Evolutionary conservation across 164 flowering plant species (phyloP), one percentile per base, ranked within the genome.

Genomic region (Liquidambar formosana): DNA sequence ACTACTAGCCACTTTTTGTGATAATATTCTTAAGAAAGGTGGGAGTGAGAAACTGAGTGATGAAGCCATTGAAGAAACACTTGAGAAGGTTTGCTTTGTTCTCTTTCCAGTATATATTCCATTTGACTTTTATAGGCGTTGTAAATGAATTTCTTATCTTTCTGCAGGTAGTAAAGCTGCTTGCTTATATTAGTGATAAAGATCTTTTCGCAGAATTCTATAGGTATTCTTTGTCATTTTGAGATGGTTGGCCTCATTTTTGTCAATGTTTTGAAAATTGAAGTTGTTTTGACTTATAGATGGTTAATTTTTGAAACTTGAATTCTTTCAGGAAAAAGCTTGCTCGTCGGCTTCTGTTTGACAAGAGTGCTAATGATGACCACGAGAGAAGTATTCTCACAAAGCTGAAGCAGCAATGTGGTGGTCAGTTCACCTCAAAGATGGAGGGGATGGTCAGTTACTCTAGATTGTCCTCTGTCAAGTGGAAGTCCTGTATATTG

Each of bases 381-480:
- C 98, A 92, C 75, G 98, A 94, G 71, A 83, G 97, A 77, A 87
- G 94, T 81, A 89, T 90, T 47, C 61, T 94, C 76, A 84, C 98
- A 41, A 94, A 94, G 75, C 70, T 94, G 80, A 94, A 94, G 79
- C 96, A 92, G 78, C 98, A 94, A 75, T 92, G 92, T 75, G 98
- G 98, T 73, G 94, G 96, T 52, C 98, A 94, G 81, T 94, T 94
- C 77, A 94, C 98, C 14, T 94, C 98, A 27, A 94, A 92, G 82
- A 94, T 94, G 98, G 98, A 94, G 84, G 95, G 98, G 26, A 94
- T 92, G 98, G 98, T 91, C 4, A 73, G 89, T 77, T 62, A 0
- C 59, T 51, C 5, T 58, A 18, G 18, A 38, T 19, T 43, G 44
- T 22, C 33, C 54, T 63, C 19, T 19, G n/a, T n/a, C n/a, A n/a